A percentile compares a stretch with the other conserved stretches of the same genome.
Conservation (phyloP, 1,284 basidiomycete genomes). For the Tilletia walkeri region DNA sequence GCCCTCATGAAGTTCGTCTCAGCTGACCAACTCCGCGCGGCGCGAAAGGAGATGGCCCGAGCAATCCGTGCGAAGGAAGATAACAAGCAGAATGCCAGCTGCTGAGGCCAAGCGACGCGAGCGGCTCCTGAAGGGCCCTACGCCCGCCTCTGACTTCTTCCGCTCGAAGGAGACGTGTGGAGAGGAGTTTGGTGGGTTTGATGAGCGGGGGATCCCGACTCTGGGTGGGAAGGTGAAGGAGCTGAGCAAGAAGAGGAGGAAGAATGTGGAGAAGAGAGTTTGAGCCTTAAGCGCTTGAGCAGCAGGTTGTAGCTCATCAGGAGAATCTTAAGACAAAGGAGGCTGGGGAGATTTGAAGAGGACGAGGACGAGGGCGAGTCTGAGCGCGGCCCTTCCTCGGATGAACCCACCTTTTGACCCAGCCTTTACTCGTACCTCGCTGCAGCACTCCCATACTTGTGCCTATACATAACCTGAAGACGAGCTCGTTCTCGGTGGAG, state of each 20-base stretch:
- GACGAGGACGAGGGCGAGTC: too few relatives aligned
- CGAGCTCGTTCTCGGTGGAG: too few relatives aligned
- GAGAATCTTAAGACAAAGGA: slow-evolving; percentile 47
- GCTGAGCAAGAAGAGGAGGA: slow-evolving; percentile 75
- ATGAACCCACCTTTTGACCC: too few relatives aligned
- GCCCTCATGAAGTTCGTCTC: slow-evolving; percentile 83
- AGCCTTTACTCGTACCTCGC: too few relatives aligned
- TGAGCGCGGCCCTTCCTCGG: too few relatives aligned
- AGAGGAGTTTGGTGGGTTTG: slow-evolving; percentile 72
- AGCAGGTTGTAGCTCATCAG: slow-evolving; percentile 61
- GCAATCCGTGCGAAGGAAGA: slow-evolving; percentile 72
- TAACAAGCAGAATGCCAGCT: slow-evolving; percentile 73
- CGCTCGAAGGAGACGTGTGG: slow-evolving; percentile 24
- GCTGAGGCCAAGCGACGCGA: slow-evolving; percentile 71
- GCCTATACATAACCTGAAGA: too few relatives aligned
- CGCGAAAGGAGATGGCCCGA: slow-evolving; percentile 84
- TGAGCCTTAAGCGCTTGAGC: too few relatives aligned
- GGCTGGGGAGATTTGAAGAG: slow-evolving; percentile 38
- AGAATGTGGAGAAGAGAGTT: slow-evolving; percentile 81
- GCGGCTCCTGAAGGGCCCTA: slow-evolving; percentile 78
- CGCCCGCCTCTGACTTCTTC: slow-evolving; percentile 77
- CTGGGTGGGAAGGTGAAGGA: slow-evolving; percentile 83
- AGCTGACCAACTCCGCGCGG: slow-evolving; percentile 75
- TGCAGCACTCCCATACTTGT: too few relatives aligned
- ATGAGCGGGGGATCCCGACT: slow-evolving; percentile 78